These are phyloP conservation scores for Peziza echinospora DNA, from an alignment of 495 filamentous ascomycete genomes.

Conservation along the genomic window DNA sequence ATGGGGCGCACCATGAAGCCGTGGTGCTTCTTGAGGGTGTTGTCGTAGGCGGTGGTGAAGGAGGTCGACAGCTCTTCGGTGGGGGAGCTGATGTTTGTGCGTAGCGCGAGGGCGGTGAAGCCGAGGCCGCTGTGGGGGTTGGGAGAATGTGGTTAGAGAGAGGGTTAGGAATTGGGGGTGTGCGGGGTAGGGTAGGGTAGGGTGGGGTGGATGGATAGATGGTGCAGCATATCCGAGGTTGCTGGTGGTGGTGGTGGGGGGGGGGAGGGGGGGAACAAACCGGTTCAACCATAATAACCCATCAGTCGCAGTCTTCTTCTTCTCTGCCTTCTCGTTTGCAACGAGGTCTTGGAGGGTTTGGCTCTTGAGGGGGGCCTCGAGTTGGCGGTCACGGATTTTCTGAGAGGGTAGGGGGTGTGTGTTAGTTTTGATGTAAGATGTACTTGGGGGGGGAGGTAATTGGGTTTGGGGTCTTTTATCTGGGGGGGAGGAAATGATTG, in stretches of 20 bases:
- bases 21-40: conserved; percentile 80
- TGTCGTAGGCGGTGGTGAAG: conserved; percentile 66
- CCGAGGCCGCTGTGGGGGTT: conserved; percentile 48
- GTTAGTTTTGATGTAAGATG: neutral
- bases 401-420: conserved; percentile 21
- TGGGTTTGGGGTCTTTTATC: no score
- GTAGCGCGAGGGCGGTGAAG: conserved; percentile 70
- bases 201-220: conserved; percentile 1
- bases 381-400: conserved; percentile 80
- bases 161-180: no score
- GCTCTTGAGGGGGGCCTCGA: conserved; percentile 53
- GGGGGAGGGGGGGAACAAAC: conserved; percentile 25
- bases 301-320: conserved; percentile 67
- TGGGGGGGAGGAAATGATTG: neutral
- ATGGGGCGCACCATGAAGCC: conserved; percentile 65
- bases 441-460: conserved; percentile 8
- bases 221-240: conserved; percentile 3
- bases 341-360: conserved; percentile 65
- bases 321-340: conserved; percentile 62
- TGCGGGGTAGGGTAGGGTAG: neutral
- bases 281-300: conserved; percentile 80
- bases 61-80: conserved; percentile 57
- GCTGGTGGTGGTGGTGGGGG: conserved; percentile 1
- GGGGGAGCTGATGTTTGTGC: conserved; percentile 44
- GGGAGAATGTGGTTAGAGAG: neutral